Evolutionary conservation across 495 filamentous ascomycete genomes (phyloP), one percentile per base, ranked within the genome.

Genomic region (Tricharina praecox): DNA sequence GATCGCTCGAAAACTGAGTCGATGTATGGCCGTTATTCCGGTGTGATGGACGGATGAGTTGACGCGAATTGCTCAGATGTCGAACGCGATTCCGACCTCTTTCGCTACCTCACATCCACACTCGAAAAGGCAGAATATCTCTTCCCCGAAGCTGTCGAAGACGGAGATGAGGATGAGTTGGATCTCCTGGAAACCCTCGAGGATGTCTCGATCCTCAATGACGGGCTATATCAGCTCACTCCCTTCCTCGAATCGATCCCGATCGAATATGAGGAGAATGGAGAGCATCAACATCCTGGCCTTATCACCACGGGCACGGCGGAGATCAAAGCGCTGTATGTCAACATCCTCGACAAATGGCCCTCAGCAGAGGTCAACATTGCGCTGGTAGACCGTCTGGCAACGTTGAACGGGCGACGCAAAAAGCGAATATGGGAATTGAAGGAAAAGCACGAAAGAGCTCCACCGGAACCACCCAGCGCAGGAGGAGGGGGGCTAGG

Each of bases 271-370:
- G 40, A 24, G 7, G 21, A 43, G 3, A 26, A 25, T 11, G 21
- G 11, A 11, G 23, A 25, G 13, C 21, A 25, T 18, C 3, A 24
- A 26, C 8, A 24, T 18, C 10, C 20, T 23, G 26, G 8, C 20
- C 7, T 20, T 23, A 23, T 8, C 23, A 26, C 40, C 2, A 11
- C 7, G 13, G 20, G 26, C 13, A 26, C 26, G 10, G n/a, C 40
- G 24, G 40, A 43, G 36, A 37, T 39, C 13, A 30, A 35, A 30
- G 39, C 38, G 3, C 38, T 43, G 5, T 39, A 50, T 13, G 34
- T 40, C 26, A 50, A 50, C 28, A 50, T 50, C 18, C 23, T 44
- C 24, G 48, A 50, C 23, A 50, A 50, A 20, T 50, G 43, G 10
- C 38, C 38, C 4, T 32, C 34, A 5, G 48, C 48, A 4, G 24